Base-by-base conservation (phyloP, 495 filamentous ascomycete species). In the Platismatia glauca region DNA sequence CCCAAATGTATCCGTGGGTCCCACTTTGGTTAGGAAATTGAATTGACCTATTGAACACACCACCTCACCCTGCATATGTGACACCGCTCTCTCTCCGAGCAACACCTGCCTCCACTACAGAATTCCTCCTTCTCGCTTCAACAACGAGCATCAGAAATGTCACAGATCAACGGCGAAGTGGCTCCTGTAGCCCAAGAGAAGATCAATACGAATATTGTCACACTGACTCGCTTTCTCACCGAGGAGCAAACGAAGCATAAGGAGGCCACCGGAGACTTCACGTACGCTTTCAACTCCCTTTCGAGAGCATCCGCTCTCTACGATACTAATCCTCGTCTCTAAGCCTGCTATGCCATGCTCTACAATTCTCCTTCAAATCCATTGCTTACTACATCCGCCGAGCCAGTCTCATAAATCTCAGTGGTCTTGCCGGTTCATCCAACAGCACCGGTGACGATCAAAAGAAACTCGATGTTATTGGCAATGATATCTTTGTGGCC, bases 321-420 rank as follows among this genome's bases (percentile, higher is more conserved):
- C n/a, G 29, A 56, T 56, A 29, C 60, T 62, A 22, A 62, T 55
- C 11, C 13, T 35, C 27, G 7, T 24, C 29, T 22, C 20, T 18
- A 69, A 95, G 91, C 69, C 84, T 98, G 31, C 84, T 98, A 60
- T 97, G 91, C 81, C 94, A 98, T 73, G 91, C 95, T 63, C 86
- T 98, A 38, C 95, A 97, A 78, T 97, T 97, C 82, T 89, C 94
- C 68, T 98, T 98, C 86, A 98, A 98, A 80, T 92, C 88, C 60
- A 98, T 98, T 75, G 93, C 94, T 67, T 96, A 97, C 83, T 98
- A 97, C 80, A 98, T 98, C 77, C 91, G 94, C 69, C 86, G 94
- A 73, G 92, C 94, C 34, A 93, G 91, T n/a, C 79, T 98, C 56
- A 95, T 97, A 75, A 96, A 97, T 79, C 84, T 98, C 48, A 91